Percentiles rank a stretch among this genome's conserved stretches.
Conservation (phyloP, 176 grass and related monocot species). For the Raddia guianensis region DNA sequence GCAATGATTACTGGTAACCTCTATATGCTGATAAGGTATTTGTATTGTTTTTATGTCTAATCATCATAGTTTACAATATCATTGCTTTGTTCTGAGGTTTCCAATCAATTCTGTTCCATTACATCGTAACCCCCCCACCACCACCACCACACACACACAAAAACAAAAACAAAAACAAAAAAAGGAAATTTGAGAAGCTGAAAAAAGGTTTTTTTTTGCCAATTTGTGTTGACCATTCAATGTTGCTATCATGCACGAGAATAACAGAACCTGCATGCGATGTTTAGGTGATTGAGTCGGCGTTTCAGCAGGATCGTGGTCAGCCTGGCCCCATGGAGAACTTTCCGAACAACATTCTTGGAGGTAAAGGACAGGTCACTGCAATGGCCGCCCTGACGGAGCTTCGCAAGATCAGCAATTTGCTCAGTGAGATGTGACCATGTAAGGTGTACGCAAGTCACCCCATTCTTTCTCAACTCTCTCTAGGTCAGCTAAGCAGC, state of each 20-base stretch:
- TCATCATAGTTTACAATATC: background rate
- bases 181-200: background rate
- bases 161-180: too few species aligned
- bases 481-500: conserved; percentile 23
- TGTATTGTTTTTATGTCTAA: background rate
- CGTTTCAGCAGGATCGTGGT: conserved; percentile 80
- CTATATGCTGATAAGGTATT: background rate
- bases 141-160: too few species aligned
- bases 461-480: conserved; percentile 7
- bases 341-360: conserved; percentile 64
- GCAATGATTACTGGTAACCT: background rate
- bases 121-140: background rate
- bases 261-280: conserved; percentile 27
- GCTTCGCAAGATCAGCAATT: conserved; percentile 90
- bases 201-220: background rate
- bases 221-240: background rate
- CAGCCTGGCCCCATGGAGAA: conserved; percentile 59
- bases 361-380: conserved; percentile 80
- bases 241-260: background rate
- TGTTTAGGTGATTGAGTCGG: conserved; percentile 77
- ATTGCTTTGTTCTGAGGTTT: background rate
- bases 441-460: background rate
- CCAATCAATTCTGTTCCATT: background rate
- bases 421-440: conserved; percentile 74
- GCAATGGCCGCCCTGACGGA: conserved; percentile 80